Base-by-base conservation (phyloP, 139 green algal species). In the Edaphochlamys debaryana region DNA sequence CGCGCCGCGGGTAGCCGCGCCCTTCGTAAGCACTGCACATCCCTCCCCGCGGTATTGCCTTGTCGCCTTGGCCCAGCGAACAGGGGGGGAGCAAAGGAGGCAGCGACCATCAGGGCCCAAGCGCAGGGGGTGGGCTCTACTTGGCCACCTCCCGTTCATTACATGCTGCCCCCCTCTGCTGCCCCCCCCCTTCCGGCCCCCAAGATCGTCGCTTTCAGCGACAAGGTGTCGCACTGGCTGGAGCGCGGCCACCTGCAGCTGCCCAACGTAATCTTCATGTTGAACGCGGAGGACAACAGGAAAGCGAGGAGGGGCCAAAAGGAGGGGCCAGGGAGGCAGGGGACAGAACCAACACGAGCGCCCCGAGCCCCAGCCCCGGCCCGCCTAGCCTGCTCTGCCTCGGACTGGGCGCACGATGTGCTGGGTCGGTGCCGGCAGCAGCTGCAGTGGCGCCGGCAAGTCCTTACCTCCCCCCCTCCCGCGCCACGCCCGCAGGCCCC, bases 221-320 rank as follows among this genome's bases (percentile, higher is more conserved):
- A 13, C 45, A 54, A 13, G 45, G 45, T 54, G 11, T 22, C 45
- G 45, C 9, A 9, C 45, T 54, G 45, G 45, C 45, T 63, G 56
- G 56, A 63, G 19, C 25, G 23, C 56, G 56, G 56, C 2, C 6
- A 7, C 3, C 6, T 63, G 3, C 15, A 48, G 42, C 62, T 82
- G 60, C 75, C 75, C 9, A 63, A 82, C 32, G 41, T 23, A 23
- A 30, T 82, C 3, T 82, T 82, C 60, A 23, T 64, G 1, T 64
- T 38, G n/a, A 71, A 48, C 3, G 48, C 48, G 9, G 75, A 82
- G 30, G 75, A 82, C 34, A 82, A 82, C 60, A 13, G 22, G 75
- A 72, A 13, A 29, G 17, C 13, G 11, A 69, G 2, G 32, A 27
- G 58, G 15, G 58, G 29, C 3, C 6, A 29, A 4, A 11, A 37